Base-by-base conservation (phyloP, 345 rosid species). In the Rhodamnia rubescens region DNA sequence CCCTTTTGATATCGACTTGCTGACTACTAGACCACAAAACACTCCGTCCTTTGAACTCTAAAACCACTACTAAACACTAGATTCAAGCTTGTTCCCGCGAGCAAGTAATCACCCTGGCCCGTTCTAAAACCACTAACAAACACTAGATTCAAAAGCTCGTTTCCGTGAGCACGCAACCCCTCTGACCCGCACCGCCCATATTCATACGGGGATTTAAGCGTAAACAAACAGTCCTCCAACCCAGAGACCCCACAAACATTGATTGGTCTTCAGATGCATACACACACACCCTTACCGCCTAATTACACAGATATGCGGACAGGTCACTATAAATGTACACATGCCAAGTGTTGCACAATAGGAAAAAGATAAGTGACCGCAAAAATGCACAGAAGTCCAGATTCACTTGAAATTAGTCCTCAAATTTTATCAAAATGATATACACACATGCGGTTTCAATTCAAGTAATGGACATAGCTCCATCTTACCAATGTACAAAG, bases 341-440 rank as follows among this genome's bases (percentile, higher is more conserved):
- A 0, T 6, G 74, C 36, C 12, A 0, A 0, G 20, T n/a, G 18
- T 59, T 18, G 27, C 74, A 1, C 20, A 32, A 59, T 8, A 47
- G 27, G 9, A 59, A 59, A n/a, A 27, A 13, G 36, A 54, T 20
- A 54, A 27, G 74, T 1, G 69, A 16, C 69, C 69, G 27, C 49
- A 47, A 47, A 7, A 6, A 47, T 47, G 49, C 49, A 47, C 69
- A 13, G 69, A 12, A 59, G 36, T n/a, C 15, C 36, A 13, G 69
- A 59, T n/a, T 59, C 0, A 59, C 27, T 27, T 59, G 36, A 6
- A 6, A 58, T n/a, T 58, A 58, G 32, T n/a, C 69, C 69, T 58
- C 32, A 11, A 58, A n/a, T 12, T 0, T 13, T 15, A 12, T 29
- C 14, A 57, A 26, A 57, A 57, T 11, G 64, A 57, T 26, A 11